Percentiles rank a stretch among this genome's conserved stretches.
Conservation (phyloP, 139 green algal species). For the Tetraselmis striata region DNA sequence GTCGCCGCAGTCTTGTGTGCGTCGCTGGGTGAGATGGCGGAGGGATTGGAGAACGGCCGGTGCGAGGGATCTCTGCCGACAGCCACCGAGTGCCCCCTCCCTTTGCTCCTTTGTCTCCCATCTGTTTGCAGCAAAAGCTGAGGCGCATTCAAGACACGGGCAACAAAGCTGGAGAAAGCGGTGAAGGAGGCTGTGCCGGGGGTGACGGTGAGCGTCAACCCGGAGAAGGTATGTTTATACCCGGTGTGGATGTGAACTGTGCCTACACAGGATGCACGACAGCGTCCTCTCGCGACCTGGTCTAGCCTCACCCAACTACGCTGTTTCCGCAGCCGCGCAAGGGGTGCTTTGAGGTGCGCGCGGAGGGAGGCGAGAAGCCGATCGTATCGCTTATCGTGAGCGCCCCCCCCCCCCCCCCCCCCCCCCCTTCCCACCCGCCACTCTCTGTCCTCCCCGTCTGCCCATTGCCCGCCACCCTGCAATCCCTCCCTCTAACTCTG, state of each 20-base stretch:
- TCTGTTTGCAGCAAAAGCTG: neutral
- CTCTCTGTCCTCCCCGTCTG: no score
- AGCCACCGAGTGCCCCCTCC: no score
- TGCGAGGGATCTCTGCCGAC: no score
- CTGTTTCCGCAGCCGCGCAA: conserved; percentile 24
- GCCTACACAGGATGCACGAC: no score
- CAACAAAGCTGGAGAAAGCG: conserved; percentile 30
- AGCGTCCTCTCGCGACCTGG: no score
- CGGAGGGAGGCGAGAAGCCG: conserved; percentile 16
- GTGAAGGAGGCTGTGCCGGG: conserved; percentile 21
- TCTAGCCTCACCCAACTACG: no score
- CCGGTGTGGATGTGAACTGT: no score
- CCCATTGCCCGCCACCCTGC: no score
- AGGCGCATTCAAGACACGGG: conserved; percentile 6
- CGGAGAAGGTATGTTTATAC: conserved; percentile 22
- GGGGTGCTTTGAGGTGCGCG: conserved; percentile 34
- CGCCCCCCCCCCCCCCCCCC: neutral
- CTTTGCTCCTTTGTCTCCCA: neutral
- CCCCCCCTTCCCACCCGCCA: neutral
- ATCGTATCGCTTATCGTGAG: conserved; percentile 31
- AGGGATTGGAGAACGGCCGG: no score
- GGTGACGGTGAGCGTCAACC: conserved; percentile 22
- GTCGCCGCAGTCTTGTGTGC: no score
- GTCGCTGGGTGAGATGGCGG: no score
- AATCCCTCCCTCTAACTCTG: no score